Evolutionary conservation across 2,329 filamentous ascomycete genomes (phyloP).

Genomic region (Epichloe amarillans): DNA sequence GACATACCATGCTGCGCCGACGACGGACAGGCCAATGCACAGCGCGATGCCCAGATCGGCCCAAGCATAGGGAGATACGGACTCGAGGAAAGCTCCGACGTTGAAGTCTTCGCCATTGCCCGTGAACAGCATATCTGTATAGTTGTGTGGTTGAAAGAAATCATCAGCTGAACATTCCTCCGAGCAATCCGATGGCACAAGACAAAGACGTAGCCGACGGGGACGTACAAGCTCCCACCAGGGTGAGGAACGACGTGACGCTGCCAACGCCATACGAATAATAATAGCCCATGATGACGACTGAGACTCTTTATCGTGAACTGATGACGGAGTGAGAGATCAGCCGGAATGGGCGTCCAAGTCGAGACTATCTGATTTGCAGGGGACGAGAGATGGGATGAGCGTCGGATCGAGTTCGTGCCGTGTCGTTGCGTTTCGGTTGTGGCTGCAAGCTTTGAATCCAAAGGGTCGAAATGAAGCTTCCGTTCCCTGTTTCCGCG

Average conservation of each 20-base stretch:
- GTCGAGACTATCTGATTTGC: neutral
- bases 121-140: constrained; percentile 92
- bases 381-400: neutral
- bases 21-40: constrained; percentile 91
- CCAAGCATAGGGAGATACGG: constrained; percentile 89
- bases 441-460: neutral
- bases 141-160: constrained; percentile 24
- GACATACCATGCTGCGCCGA: constrained; percentile 89
- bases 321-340: neutral
- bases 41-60: constrained; percentile 80
- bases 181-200: neutral
- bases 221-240: constrained; percentile 66
- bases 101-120: constrained; percentile 94
- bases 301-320: neutral
- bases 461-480: neutral
- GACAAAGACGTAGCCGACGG: neutral
- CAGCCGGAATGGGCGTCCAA: neutral
- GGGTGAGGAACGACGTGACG: constrained; percentile 51
- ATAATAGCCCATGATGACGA: constrained; percentile 53
- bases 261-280: constrained; percentile 57
- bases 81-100: constrained; percentile 89
- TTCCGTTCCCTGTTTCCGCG: neutral
- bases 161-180: neutral
- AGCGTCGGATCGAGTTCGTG: neutral
- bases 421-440: neutral